phyloP scores from a whole-genome alignment of 1,284 basidiomycete species.

The Tylopilus sp. region DNA sequence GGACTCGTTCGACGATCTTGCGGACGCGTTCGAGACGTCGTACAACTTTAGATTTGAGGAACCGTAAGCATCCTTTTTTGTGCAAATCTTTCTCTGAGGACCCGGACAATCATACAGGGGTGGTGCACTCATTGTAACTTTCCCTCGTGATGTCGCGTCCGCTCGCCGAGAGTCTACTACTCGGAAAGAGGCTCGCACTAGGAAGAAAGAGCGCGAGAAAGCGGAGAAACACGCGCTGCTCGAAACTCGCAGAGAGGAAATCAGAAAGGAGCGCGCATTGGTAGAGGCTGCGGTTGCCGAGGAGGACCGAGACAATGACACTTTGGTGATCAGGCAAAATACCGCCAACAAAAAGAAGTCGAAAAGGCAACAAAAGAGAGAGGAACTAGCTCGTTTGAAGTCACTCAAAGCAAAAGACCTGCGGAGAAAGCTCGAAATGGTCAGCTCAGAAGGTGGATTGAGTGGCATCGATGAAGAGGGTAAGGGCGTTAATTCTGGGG shows the following conservation, averaged over 20 bases:
- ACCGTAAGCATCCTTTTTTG: conserved; percentile 52
- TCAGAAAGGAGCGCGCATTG: conserved; percentile 64
- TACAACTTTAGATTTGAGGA: conserved; percentile 97
- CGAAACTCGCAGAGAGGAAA: conserved; percentile 74
- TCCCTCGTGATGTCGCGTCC: conserved; percentile 71
- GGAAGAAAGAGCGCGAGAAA: conserved; percentile 74
- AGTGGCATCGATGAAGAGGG: conserved; percentile 41
- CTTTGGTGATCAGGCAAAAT: background rate
- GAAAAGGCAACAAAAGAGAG: conserved; percentile 46
- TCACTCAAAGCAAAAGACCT: conserved; percentile 83
- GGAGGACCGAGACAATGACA: background rate
- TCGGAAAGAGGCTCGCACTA: conserved; percentile 78
- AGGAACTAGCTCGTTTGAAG: conserved; percentile 79
- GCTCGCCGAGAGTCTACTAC: conserved; percentile 78
- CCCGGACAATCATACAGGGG: conserved; percentile 43
- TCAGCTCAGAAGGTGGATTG: conserved; percentile 64
- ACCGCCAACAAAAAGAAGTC: conserved; percentile 37
- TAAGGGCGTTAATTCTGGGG: conserved; percentile 19
- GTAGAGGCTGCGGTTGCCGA: conserved; percentile 20
- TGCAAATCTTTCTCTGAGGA: background rate
- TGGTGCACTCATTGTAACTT: conserved; percentile 69
- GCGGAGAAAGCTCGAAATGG: conserved; percentile 66
- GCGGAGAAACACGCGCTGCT: conserved; percentile 78
- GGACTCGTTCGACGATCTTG: conserved; percentile 67
- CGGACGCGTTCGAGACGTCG: conserved; percentile 73